Evolutionary conservation across 495 filamentous ascomycete genomes (phyloP).

Genomic region (Stereocaulon alpinum): DNA sequence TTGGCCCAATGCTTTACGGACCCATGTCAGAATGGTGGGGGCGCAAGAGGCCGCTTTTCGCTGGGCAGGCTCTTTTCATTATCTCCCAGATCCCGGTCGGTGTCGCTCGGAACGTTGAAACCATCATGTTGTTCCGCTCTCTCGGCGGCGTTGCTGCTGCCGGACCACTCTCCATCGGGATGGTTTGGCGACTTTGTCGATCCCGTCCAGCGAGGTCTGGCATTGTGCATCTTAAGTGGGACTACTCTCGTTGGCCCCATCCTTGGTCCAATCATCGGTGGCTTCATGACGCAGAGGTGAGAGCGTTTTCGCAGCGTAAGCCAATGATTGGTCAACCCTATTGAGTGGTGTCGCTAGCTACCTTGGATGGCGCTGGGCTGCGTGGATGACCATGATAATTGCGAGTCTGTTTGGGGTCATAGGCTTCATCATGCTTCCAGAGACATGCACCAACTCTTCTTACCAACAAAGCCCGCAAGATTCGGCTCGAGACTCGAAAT

Average conservation of each 20-base stretch:
- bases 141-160: constrained; percentile 42
- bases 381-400: constrained; percentile 36
- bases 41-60: constrained; percentile 42
- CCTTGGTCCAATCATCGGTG: constrained; percentile 39
- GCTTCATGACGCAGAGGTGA: no score
- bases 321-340: no score
- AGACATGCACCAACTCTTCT: constrained; percentile 49
- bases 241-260: constrained; percentile 42
- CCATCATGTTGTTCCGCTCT: constrained; percentile 42
- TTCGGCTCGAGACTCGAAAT: constrained; percentile 53
- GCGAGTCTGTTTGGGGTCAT: constrained; percentile 35
- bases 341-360: no score
- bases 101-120: constrained; percentile 44
- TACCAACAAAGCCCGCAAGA: constrained; percentile 41
- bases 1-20: constrained; percentile 43
- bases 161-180: constrained; percentile 41
- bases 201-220: constrained; percentile 36
- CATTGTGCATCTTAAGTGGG: constrained; percentile 41
- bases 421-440: constrained; percentile 43
- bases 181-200: constrained; percentile 44
- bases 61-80: constrained; percentile 40
- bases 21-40: constrained; percentile 44
- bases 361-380: constrained; percentile 42
- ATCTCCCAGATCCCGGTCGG: constrained; percentile 48
- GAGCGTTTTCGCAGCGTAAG: no score